These are phyloP conservation scores for Juncus effusus DNA, from an alignment of 176 grass and related monocot species.

Conservation along the genomic window DNA sequence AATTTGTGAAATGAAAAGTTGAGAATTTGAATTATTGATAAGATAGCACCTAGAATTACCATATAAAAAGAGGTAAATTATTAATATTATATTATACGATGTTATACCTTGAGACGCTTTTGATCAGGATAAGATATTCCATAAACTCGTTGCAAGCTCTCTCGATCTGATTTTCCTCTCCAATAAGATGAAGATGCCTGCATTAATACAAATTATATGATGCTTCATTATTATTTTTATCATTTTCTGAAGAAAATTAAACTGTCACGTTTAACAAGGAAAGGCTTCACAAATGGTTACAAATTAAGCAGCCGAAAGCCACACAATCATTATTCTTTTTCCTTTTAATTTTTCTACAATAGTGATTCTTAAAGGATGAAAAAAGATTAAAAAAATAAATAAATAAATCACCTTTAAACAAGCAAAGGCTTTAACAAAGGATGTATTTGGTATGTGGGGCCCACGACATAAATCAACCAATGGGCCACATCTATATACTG, in stretches of 20 bases:
- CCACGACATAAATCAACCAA: conserved; percentile 97
- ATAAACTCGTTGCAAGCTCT: conserved; percentile 96
- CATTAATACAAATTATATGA: conserved; percentile 30
- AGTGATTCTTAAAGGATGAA: neutral
- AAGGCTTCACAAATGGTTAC: too few relatives aligned
- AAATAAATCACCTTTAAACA: conserved; percentile 76
- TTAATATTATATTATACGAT: neutral
- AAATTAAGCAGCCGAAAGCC: too few relatives aligned
- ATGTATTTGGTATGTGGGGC: conserved; percentile 92
- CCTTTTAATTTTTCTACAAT: too few relatives aligned
- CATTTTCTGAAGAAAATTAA: conserved; percentile 18
- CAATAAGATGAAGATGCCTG: conserved; percentile 97
- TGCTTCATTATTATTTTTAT: conserved; percentile 1
- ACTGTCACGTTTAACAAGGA: neutral
- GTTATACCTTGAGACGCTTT: conserved; percentile 82
- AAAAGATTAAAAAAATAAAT: conserved; percentile 14
- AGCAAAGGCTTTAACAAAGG: conserved; percentile 94
- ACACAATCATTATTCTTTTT: too few relatives aligned
- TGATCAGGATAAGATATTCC: conserved; percentile 97
- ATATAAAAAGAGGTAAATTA: too few relatives aligned
- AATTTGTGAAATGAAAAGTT: too few relatives aligned
- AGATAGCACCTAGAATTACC: too few relatives aligned
- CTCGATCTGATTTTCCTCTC: conserved; percentile 91
- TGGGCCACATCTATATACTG: conserved; percentile 94
- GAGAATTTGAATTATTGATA: too few relatives aligned